Evolutionary conservation across 495 filamentous ascomycete genomes (phyloP).

Genomic region (Aspergillus conjunctus): DNA sequence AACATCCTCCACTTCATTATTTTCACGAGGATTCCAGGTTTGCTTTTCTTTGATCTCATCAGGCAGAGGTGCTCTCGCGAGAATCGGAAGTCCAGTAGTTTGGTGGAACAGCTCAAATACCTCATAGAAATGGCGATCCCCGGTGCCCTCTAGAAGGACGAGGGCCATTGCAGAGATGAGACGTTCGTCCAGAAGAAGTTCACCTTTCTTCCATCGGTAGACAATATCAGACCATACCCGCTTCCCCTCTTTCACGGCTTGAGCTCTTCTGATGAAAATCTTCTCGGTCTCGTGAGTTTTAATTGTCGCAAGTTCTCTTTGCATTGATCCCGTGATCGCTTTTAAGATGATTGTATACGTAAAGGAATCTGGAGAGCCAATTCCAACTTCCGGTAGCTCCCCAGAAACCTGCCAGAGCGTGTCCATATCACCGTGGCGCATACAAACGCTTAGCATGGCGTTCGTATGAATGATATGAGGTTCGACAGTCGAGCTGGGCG

Average conservation of each 20-base stretch:
- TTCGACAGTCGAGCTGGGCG: slow-evolving; percentile 56
- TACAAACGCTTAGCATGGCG: slow-evolving; percentile 79
- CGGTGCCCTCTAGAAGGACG: slow-evolving; percentile 61
- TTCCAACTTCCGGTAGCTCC: slow-evolving; percentile 62
- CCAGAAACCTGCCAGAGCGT: slow-evolving; percentile 70
- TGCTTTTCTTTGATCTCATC: not conserved
- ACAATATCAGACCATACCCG: slow-evolving; percentile 80
- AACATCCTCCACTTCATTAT: slow-evolving; percentile 26
- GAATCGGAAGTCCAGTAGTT: slow-evolving; percentile 68
- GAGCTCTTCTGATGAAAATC: slow-evolving; percentile 33
- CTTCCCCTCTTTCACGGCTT: slow-evolving; percentile 59
- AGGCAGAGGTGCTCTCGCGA: slow-evolving; percentile 28
- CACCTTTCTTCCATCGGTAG: slow-evolving; percentile 67
- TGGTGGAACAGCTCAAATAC: slow-evolving; percentile 73
- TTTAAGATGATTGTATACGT: slow-evolving; percentile 85
- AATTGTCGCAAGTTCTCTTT: slow-evolving; percentile 29
- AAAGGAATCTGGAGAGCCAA: slow-evolving; percentile 60
- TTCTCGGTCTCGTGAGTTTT: slow-evolving; percentile 38
- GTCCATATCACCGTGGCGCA: slow-evolving; percentile 68
- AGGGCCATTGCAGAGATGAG: slow-evolving; percentile 77
- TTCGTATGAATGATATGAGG: slow-evolving; percentile 82
- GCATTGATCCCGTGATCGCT: slow-evolving; percentile 54
- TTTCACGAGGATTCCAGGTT: not conserved
- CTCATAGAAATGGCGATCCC: slow-evolving; percentile 63
- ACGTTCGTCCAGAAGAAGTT: slow-evolving; percentile 69